phyloP scores from a whole-genome alignment of 2,329 filamentous ascomycete species.

The Fusarium cicatricum region DNA sequence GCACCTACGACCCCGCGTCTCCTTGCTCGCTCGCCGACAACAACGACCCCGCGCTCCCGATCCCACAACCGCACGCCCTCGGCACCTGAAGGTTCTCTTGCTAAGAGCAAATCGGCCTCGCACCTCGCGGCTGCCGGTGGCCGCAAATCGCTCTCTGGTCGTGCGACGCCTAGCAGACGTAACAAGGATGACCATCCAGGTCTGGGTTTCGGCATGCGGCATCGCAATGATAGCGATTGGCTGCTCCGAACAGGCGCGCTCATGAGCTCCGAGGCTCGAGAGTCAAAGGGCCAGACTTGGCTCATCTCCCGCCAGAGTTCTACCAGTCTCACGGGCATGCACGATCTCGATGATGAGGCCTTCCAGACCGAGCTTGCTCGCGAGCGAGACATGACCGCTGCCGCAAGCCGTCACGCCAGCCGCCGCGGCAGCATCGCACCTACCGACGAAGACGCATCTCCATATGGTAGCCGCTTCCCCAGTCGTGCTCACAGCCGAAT shows the following conservation, averaged over 20 bases:
- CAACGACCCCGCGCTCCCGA: conserved; percentile 58
- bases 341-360: conserved; percentile 61
- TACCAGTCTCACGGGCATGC: conserved; percentile 64
- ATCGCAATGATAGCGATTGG: conserved; percentile 68
- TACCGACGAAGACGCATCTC: conserved; percentile 49
- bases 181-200: conserved; percentile 39
- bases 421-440: conserved; percentile 55
- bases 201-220: conserved; percentile 41
- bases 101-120: conserved; percentile 71
- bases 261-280: conserved; percentile 68
- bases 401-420: conserved; percentile 56
- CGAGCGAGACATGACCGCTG: conserved; percentile 53
- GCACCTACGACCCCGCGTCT: conserved; percentile 71
- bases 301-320: conserved; percentile 71
- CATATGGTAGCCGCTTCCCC: conserved; percentile 54
- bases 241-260: conserved; percentile 69
- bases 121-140: conserved; percentile 53
- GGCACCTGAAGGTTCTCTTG: conserved; percentile 49
- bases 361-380: conserved; percentile 61
- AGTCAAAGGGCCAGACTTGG: conserved; percentile 75
- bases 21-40: conserved; percentile 64
- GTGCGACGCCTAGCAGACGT: conserved; percentile 48
- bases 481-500: conserved; percentile 52
- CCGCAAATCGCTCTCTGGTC: conserved; percentile 41
- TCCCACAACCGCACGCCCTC: conserved; percentile 54